Base-by-base conservation (phyloP, 805 yeast species). In the Ogataea methanolica region DNA sequence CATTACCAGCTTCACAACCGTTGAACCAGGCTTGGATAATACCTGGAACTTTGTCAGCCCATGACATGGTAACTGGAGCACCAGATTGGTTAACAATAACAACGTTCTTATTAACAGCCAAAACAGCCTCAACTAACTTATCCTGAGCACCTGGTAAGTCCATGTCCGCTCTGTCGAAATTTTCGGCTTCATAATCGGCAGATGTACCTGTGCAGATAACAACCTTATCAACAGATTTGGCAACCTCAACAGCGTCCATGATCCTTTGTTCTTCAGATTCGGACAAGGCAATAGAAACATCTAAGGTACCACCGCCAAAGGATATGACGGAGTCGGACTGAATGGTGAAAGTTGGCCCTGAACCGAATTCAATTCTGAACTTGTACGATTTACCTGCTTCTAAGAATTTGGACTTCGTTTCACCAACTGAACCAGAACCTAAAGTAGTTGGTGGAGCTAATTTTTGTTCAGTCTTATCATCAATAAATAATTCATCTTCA, bases 51-150 rank as follows among this genome's bases (percentile, higher is more conserved):
- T 70, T 57, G 9, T 54, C 50, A 9, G 65, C 49, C 82, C 83
- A 79, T 26, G 83, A 83, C 68, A 81, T 61, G 37, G 76, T 72
- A 9, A 80, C 82, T 0, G 86, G 85, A 17, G 83, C 74, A 42
- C 86, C 86, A 3, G 80, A 71, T 57, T 80, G 83, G 54, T 75
- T 71, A 23, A 82, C 82, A 31, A 81, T 69, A 12, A 76, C 72
- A 2, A 76, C 70, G 53, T 79, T 75, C 26, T 73, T 70, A 53
- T 80, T 79, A 19, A 69, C 83, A 31, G 63, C 64, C 35, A 68
- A 48, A 11, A 81, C 71, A 11, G 69, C 76, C 22, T 56, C 61
- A 31, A 80, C 69, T 48, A 81, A 68, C 41, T 71, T 68, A 45
- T 75, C 70, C 26, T 75, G 73, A 40, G 58, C 53, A 14, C 75